Evolutionary conservation across 768 basidiomycete species (phyloP), one percentile per base, ranked within the genome.

Genomic region (Phaffia australis): DNA sequence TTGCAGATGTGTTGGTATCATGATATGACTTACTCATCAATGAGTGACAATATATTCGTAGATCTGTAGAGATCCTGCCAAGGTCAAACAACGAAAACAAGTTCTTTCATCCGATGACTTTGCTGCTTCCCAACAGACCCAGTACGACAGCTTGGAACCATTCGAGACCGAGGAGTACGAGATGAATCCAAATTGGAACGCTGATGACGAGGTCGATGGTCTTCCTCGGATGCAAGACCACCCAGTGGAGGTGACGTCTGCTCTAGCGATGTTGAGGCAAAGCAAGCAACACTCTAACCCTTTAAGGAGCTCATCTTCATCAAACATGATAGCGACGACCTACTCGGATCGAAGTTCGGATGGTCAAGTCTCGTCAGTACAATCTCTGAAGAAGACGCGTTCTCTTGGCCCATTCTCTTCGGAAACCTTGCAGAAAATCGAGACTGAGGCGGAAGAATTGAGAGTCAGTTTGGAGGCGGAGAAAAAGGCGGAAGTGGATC

Each of bases 61-160:
- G 88, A 81, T 88, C 3, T 90, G 89, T 77, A 88, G 86, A 75
- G 83, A 84, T 69, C 86, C 87, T 0, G 84, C 84, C 27, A 88
- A 85, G 76, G 81, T 83, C 0, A 79, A 74, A 60, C 76, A 64
- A 7, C 19, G 56, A 42, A 46, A 42, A 30, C 29, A 42, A 27
- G 51, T 51, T 8, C 67, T 69, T 1, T 57, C 67, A 4, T 59
- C 67, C 16, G 67, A 63, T 18, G 67, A 69, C 4, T 50, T 57
- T 3, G 62, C 50, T 15, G 67, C 63, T 29, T 62, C 66, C 8
- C 66, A 67, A 56, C 60, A 52, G n/a, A 60, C 60, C 1, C 60
- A 62, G 42, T 60, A 50, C 27, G 35, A 42, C 35, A 42, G 35
- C 11, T 42, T 42, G 35, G 35, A 42, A 11, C 35, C 35, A 42